Percentiles rank a stretch among this genome's conserved stretches.
These are phyloP conservation scores for Pythium sp. DNA, from an alignment of 352 stramenopile genomes.

Conservation along the genomic window DNA sequence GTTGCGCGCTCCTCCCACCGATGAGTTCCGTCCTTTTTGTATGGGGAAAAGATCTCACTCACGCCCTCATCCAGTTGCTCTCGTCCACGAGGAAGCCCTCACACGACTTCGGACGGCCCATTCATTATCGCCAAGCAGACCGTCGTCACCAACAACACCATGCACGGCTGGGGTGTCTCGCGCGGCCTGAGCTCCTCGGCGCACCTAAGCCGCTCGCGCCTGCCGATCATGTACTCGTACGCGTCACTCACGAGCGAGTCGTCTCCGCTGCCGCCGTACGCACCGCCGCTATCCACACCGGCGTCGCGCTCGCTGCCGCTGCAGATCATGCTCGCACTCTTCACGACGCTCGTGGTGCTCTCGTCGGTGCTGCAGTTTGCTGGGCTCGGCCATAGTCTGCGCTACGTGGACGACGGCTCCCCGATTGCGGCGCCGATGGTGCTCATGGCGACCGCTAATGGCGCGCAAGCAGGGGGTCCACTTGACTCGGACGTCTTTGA, in stretches of 20 bases:
- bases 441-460: constrained; percentile 1
- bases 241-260: constrained; percentile 13
- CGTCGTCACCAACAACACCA: background rate
- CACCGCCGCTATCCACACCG: constrained; percentile 22
- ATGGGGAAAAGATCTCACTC: too few relatives aligned
- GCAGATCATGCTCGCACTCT: constrained; percentile 32
- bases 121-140: background rate
- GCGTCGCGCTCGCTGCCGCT: constrained; percentile 28
- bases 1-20: background rate
- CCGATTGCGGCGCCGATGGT: background rate
- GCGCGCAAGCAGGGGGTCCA: background rate
- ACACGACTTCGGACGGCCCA: background rate
- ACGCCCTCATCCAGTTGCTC: too few relatives aligned
- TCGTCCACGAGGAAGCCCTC: too few relatives aligned
- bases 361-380: constrained; percentile 25
- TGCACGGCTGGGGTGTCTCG: constrained; percentile 20
- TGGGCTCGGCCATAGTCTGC: constrained; percentile 21
- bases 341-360: constrained; percentile 29
- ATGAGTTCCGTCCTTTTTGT: too few relatives aligned
- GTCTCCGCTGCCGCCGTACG: constrained; percentile 17
- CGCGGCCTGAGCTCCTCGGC: constrained; percentile 16
- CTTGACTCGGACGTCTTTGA: constrained; percentile 13
- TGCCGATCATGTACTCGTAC: constrained; percentile 23
- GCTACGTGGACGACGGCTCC: constrained; percentile 6
- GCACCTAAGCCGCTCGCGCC: constrained; percentile 17